Conservation (phyloP, 495 filamentous ascomycete species). For the Penicillium lividum region DNA sequence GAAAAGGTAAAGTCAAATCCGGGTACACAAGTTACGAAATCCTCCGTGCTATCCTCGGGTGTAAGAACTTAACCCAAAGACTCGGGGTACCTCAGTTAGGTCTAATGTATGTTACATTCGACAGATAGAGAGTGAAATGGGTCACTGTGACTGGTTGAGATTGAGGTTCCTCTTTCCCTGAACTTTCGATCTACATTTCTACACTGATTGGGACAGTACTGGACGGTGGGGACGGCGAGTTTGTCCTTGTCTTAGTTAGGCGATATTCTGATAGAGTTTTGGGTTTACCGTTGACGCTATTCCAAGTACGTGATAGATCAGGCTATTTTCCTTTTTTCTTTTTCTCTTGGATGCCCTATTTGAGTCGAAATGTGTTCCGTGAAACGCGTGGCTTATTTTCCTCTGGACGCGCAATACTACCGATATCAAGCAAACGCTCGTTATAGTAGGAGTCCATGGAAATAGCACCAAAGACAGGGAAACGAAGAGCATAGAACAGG, state of each 20-base stretch:
- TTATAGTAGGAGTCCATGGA: background rate
- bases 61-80: conserved; percentile 21
- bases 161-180: background rate
- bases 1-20: background rate
- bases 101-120: conserved; percentile 14
- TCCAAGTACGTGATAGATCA: conserved; percentile 7
- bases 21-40: conserved; percentile 6
- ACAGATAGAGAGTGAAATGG: conserved; percentile 9
- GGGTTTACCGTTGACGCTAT: conserved; percentile 12
- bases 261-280: conserved; percentile 2
- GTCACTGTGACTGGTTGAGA: conserved; percentile 7
- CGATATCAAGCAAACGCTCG: conserved; percentile 1
- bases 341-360: background rate
- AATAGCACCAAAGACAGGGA: background rate
- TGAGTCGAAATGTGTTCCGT: conserved; percentile 5
- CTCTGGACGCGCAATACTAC: conserved; percentile 9
- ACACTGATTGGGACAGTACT: conserved; percentile 4
- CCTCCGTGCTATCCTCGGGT: conserved; percentile 13
- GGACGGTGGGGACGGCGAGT: background rate
- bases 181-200: conserved; percentile 4
- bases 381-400: conserved; percentile 19
- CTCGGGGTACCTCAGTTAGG: conserved; percentile 5
- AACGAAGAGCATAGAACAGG: background rate
- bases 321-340: background rate
- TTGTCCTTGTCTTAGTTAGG: conserved; percentile 3